Evolutionary conservation across 164 flowering plant genomes (phyloP), one percentile per base, ranked within the genome.

Genomic region (Magnolia changhungtana): DNA sequence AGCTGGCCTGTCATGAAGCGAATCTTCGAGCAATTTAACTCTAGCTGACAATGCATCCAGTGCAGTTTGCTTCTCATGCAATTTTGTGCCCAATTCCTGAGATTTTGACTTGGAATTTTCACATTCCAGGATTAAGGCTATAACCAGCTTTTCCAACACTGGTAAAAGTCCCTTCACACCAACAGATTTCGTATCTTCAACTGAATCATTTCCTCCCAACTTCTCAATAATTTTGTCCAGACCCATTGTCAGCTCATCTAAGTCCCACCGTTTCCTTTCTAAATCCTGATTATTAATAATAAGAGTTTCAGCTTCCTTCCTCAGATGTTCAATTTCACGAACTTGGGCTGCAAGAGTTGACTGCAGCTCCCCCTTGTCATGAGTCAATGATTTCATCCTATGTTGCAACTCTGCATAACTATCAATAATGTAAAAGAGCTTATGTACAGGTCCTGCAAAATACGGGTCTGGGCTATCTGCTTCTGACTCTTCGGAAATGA

Each of bases 41-140:
- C 90, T 96, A 16, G 80, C 80, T 67, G 92, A 87, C 82, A 93
- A 83, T 64, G 89, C 95, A 81, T 90, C 93, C 19, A 87, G 83
- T 80, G 82, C 75, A 83, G 85, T 89, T 78, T 92, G 88, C 74
- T 84, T 88, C 69, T 82, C 90, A 52, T 80, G 82, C 74, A 90
- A 81, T 79, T 86, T 83, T 14, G 72, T 75, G 50, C 78, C 83
- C 72, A 93, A 87, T 78, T 92, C 96, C 85, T 82, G 89, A 70
- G 80, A 81, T 79, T 85, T 80, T 23, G 85, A 77, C 80, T 89
- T 92, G 51, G 85, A 90, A 79, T 73, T 86, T 74, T 91, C 91
- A 74, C 83, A 83, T 67, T 92, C 98, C 75, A 71, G 23, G 52
- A 85, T 82, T 51, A 82, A 67, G 69, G 84, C 80, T 75, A 27